Evolutionary conservation across 805 yeast species (phyloP).

Genomic region (Ogataea naganishii): DNA sequence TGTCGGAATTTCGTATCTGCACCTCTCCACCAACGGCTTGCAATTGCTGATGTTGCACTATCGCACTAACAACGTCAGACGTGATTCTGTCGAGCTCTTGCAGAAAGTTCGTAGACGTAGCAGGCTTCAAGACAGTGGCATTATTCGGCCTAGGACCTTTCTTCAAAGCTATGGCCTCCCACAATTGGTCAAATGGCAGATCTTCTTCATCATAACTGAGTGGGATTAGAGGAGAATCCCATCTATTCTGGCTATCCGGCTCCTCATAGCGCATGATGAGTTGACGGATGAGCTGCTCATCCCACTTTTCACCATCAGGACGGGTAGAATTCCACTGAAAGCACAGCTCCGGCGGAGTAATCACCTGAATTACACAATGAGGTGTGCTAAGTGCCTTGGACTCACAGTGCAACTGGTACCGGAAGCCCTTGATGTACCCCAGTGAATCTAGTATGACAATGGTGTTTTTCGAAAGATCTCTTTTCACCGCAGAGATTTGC

Average conservation of each 20-base stretch:
- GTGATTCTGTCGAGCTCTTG: constrained; percentile 73
- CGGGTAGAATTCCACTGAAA: constrained; percentile 47
- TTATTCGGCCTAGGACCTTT: constrained; percentile 71
- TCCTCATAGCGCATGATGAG: constrained; percentile 86
- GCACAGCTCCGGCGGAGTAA: constrained; percentile 58
- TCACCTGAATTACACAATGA: constrained; percentile 72
- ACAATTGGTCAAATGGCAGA: constrained; percentile 59
- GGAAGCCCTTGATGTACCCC: constrained; percentile 87
- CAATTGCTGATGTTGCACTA: constrained; percentile 55
- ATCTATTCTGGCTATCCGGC: constrained; percentile 74
- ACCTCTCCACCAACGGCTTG: constrained; percentile 40
- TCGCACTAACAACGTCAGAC: constrained; percentile 49
- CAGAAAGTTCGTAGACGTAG: constrained; percentile 64
- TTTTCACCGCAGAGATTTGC: constrained; percentile 82
- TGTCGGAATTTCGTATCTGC: constrained; percentile 26
- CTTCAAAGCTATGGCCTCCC: constrained; percentile 51
- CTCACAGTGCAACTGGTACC: constrained; percentile 92
- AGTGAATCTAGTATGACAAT: constrained; percentile 82
- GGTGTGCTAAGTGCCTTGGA: constrained; percentile 79
- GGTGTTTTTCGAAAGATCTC: constrained; percentile 59
- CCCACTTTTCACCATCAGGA: constrained; percentile 43
- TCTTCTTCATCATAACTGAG: constrained; percentile 47
- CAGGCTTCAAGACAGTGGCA: constrained; percentile 77
- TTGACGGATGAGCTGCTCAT: constrained; percentile 51
- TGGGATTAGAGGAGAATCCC: constrained; percentile 91